These are phyloP conservation scores for Solanum gracilifrons DNA, from an alignment of 257 asterid species.

Conservation along the genomic window DNA sequence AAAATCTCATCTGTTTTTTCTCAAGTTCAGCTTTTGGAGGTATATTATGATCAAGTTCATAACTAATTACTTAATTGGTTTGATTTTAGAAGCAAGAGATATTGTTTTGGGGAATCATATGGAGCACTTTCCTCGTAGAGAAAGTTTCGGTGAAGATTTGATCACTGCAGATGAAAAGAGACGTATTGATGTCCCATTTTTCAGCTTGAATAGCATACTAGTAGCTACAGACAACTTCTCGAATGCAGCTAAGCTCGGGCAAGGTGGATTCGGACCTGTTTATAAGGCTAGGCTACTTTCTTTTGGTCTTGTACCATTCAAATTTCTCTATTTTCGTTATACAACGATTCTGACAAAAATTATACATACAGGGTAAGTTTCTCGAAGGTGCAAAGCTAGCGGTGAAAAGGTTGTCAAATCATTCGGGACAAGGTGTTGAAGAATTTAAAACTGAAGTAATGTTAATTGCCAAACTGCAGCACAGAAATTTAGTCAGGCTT, in stretches of 20 bases:
- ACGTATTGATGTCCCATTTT: constrained; percentile 25
- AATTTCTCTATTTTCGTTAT: not conserved
- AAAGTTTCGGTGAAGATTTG: constrained; percentile 8
- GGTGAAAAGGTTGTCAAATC: constrained; percentile 33
- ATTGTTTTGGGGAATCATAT: not conserved
- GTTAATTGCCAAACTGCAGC: constrained; percentile 39
- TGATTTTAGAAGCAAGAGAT: constrained; percentile 2
- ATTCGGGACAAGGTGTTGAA: constrained; percentile 25
- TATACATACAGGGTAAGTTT: constrained; percentile 24
- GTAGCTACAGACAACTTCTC: constrained; percentile 48
- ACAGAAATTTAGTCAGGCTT: constrained; percentile 36
- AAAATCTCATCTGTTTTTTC: not conserved
- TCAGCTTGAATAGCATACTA: constrained; percentile 23
- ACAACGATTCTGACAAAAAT: not conserved
- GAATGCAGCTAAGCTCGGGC: constrained; percentile 40
- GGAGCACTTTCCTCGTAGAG: not conserved
- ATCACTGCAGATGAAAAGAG: constrained; percentile 20
- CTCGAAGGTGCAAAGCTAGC: constrained; percentile 27
- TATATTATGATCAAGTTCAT: not conserved
- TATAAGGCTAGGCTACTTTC: constrained; percentile 24
- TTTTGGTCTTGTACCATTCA: not conserved
- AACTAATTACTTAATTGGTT: not conserved
- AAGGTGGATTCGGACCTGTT: constrained; percentile 64
- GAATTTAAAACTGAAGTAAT: constrained; percentile 36
- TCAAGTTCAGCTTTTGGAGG: not conserved